Percentiles rank a stretch among this genome's conserved stretches.
Conservation (phyloP, 768 basidiomycete genomes). For the Russula sp. region DNA sequence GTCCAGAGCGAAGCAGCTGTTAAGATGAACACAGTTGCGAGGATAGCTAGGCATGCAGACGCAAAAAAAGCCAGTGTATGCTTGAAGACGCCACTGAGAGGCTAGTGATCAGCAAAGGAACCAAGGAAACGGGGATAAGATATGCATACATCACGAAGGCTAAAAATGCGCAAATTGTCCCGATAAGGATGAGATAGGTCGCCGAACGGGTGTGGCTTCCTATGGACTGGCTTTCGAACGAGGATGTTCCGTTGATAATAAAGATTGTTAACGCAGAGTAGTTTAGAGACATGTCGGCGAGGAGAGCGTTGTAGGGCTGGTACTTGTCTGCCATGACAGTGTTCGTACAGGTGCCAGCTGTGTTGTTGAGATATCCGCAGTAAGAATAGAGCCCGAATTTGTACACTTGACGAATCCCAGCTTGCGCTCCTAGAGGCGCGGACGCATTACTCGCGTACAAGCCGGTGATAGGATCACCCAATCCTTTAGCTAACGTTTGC, state of each 20-base stretch:
- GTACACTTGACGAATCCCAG: constrained; percentile 65
- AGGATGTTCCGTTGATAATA: constrained; percentile 41
- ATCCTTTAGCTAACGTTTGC: constrained; percentile 34
- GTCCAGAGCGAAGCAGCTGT: constrained; percentile 76
- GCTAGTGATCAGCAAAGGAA: not conserved
- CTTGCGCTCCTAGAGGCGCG: constrained; percentile 45
- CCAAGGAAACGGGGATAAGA: constrained; percentile 1
- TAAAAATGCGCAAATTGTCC: constrained; percentile 57
- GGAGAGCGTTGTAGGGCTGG: constrained; percentile 55
- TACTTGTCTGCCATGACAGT: constrained; percentile 51
- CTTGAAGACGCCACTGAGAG: constrained; percentile 55
- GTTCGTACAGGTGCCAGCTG: constrained; percentile 58
- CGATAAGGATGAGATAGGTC: constrained; percentile 69
- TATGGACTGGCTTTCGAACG: constrained; percentile 53
- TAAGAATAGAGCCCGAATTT: constrained; percentile 76
- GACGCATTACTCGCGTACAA: constrained; percentile 64
- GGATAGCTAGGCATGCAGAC: constrained; percentile 54
- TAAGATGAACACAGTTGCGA: constrained; percentile 55
- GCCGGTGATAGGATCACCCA: constrained; percentile 47
- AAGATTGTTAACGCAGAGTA: constrained; percentile 49
- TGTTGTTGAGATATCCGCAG: constrained; percentile 60
- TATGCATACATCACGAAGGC: constrained; percentile 57
- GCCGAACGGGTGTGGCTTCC: constrained; percentile 59
- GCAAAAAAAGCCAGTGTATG: constrained; percentile 58
- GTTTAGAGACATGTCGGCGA: constrained; percentile 59